Evolutionary conservation across 2,329 filamentous ascomycete genomes (phyloP).

Genomic region (Leptographium wingfieldii): DNA sequence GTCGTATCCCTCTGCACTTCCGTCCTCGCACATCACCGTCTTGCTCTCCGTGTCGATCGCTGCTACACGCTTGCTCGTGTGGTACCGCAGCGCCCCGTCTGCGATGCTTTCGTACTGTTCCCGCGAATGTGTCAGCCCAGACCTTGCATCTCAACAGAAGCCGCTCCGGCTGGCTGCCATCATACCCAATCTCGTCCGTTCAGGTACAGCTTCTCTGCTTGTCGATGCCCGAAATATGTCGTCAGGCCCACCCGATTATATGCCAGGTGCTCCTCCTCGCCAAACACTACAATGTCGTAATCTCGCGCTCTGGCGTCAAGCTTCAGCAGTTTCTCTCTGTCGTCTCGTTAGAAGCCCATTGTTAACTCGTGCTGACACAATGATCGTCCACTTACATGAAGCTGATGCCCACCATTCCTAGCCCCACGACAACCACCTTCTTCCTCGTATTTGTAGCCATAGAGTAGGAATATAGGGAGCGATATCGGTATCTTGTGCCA

Average conservation of each 20-base stretch:
- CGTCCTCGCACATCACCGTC: conserved; percentile 53
- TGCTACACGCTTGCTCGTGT: conserved; percentile 61
- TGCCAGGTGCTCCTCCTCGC: conserved; percentile 75
- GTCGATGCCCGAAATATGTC: conserved; percentile 75
- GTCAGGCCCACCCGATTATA: conserved; percentile 88
- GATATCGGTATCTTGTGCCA: background rate
- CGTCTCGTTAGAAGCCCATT: background rate
- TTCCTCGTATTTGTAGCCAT: conserved; percentile 38
- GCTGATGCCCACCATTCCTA: conserved; percentile 85
- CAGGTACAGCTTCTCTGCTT: conserved; percentile 77
- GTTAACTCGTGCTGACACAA: background rate
- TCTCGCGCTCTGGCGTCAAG: conserved; percentile 62
- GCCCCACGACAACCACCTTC: conserved; percentile 67
- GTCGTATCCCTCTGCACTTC: conserved; percentile 59
- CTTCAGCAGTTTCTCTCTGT: conserved; percentile 78
- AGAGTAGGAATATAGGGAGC: background rate
- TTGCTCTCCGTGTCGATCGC: conserved; percentile 52
- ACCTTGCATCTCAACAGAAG: background rate
- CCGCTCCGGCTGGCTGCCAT: conserved; percentile 17
- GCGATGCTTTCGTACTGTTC: conserved; percentile 50
- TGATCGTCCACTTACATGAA: conserved; percentile 55
- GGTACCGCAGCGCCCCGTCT: conserved; percentile 56
- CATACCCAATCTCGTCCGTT: conserved; percentile 72
- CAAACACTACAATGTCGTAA: conserved; percentile 74
- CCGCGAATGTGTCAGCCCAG: background rate